Conservation (phyloP, 352 stramenopile species). For the Thalassiosira exigua region DNA sequence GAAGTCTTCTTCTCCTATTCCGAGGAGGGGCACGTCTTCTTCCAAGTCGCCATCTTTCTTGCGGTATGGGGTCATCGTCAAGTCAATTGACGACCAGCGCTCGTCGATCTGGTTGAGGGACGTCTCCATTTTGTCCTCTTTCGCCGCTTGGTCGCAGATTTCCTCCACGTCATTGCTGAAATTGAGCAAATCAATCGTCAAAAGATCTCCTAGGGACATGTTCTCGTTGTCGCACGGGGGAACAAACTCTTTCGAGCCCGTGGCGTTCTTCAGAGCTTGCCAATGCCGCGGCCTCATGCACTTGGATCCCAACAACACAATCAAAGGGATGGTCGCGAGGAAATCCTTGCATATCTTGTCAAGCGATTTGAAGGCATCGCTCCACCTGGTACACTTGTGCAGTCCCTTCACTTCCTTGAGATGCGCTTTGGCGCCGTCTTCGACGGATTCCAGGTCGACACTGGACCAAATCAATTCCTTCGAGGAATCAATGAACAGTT, state of each 20-base stretch:
- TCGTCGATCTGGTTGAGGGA: conserved; percentile 90
- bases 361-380: conserved; percentile 89
- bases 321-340: conserved; percentile 86
- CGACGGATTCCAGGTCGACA: conserved; percentile 92
- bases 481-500: conserved; percentile 89
- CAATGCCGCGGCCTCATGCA: conserved; percentile 94
- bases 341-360: conserved; percentile 88
- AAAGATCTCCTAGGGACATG: conserved; percentile 89
- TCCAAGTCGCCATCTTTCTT: conserved; percentile 86
- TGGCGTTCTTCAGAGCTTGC: conserved; percentile 89
- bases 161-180: conserved; percentile 95
- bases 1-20: conserved; percentile 95
- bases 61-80: conserved; percentile 93
- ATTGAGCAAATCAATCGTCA: conserved; percentile 93
- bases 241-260: conserved; percentile 90
- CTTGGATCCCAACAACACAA: conserved; percentile 81
- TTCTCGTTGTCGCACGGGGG: conserved; percentile 92
- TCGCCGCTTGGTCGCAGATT: conserved; percentile 95
- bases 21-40: conserved; percentile 89
- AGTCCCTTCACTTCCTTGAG: conserved; percentile 94
- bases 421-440: conserved; percentile 93
- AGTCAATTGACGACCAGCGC: conserved; percentile 92
- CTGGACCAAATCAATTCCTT: conserved; percentile 91
- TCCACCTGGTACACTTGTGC: conserved; percentile 93
- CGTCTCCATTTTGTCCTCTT: conserved; percentile 95